phyloP scores from a whole-genome alignment of 371 early-diverging fungal genomes.

The Actinomucor elegans region DNA sequence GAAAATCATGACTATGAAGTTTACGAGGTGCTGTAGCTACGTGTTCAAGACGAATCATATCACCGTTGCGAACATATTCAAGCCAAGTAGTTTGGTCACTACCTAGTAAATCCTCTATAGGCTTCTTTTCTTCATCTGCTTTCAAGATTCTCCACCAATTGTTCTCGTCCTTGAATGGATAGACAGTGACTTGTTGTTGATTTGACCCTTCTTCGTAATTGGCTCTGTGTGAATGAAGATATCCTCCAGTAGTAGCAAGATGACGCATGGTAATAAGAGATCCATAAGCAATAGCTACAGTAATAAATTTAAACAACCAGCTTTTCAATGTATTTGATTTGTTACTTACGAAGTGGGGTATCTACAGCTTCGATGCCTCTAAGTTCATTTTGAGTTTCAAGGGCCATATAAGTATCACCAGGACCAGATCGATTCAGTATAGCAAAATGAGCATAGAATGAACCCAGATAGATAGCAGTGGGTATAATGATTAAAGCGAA shows the following conservation, averaged over 20 bases:
- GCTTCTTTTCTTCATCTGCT: slow-evolving; percentile 23
- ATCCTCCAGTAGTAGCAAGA: slow-evolving; percentile 71
- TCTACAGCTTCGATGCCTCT: slow-evolving; percentile 67
- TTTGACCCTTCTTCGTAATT: slow-evolving; percentile 82
- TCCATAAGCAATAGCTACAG: slow-evolving; percentile 74
- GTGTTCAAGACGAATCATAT: slow-evolving; percentile 61
- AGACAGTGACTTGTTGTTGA: slow-evolving; percentile 95
- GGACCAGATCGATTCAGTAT: slow-evolving; percentile 76
- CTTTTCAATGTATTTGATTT: not conserved
- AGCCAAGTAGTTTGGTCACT: slow-evolving; percentile 39
- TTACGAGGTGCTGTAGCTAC: slow-evolving; percentile 43
- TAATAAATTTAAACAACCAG: too few relatives aligned
- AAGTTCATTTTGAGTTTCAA: slow-evolving; percentile 86
- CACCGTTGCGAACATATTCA: slow-evolving; percentile 55
- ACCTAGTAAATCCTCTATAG: slow-evolving; percentile 24
- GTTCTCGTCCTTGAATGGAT: slow-evolving; percentile 85
- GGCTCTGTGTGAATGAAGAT: slow-evolving; percentile 88
- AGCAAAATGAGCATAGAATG: slow-evolving; percentile 89
- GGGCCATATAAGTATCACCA: slow-evolving; percentile 90
- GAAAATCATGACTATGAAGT: slow-evolving; percentile 45
- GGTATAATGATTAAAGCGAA: slow-evolving; percentile 86
- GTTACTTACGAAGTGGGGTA: slow-evolving; percentile 29
- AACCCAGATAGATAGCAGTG: slow-evolving; percentile 71
- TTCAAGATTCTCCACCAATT: slow-evolving; percentile 80
- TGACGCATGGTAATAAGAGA: slow-evolving; percentile 78